Conservation (phyloP, 306 rosid genomes). For the Sphenostylis stenocarpa region DNA sequence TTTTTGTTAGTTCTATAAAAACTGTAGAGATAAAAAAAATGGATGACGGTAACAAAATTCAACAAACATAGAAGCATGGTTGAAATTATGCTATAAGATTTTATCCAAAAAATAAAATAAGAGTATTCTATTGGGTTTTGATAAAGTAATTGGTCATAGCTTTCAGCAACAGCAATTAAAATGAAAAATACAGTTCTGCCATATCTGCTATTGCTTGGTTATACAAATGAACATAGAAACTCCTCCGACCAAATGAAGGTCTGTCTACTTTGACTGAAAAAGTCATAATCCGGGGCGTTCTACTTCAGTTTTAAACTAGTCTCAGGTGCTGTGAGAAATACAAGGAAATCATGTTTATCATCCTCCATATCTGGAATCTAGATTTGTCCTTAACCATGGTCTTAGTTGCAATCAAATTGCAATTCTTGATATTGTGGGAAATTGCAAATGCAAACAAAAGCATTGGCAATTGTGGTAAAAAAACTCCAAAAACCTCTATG, state of each 20-base stretch:
- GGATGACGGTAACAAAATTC: not conserved
- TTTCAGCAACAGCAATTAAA: not conserved
- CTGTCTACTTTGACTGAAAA: not conserved
- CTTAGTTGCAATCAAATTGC: too few relatives aligned
- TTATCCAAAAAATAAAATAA: not conserved
- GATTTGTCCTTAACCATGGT: not conserved
- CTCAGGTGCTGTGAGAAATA: not conserved
- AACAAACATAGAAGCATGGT: slow-evolving; percentile 13
- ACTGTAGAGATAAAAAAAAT: not conserved
- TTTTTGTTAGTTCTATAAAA: not conserved
- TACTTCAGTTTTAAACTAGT: not conserved
- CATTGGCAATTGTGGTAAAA: too few relatives aligned
- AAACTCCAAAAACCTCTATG: too few relatives aligned
- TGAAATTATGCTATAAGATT: not conserved
- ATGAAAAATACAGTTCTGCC: not conserved
- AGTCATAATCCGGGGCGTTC: not conserved
- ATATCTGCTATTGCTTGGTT: not conserved
- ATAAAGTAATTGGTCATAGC: not conserved
- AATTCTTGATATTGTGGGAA: too few relatives aligned
- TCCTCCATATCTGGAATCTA: not conserved
- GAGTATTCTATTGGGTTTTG: not conserved
- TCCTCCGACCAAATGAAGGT: not conserved
- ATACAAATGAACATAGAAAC: not conserved
- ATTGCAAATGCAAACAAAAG: too few relatives aligned
- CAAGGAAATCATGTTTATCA: not conserved